A percentile compares a stretch with the other conserved stretches of the same genome.
Conservation (phyloP, 345 rosid species). For the Brassica rapa region DNA sequence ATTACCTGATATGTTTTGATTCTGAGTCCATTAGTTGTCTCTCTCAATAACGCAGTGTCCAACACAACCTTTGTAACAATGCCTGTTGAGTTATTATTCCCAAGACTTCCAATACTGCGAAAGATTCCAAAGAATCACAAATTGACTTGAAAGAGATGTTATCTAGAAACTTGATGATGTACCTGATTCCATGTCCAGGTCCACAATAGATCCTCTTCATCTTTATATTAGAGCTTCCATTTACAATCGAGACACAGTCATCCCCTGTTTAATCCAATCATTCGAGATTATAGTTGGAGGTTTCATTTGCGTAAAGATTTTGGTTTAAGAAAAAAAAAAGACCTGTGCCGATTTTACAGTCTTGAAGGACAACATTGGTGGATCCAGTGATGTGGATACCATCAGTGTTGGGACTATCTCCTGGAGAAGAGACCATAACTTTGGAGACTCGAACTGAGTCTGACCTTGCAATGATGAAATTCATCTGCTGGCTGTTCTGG, state of each 20-base stretch:
- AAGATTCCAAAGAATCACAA: background rate
- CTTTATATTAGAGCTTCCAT: conserved; percentile 75
- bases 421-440: conserved; percentile 85
- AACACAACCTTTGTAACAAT: conserved; percentile 84
- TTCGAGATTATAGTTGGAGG: background rate
- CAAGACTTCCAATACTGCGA: conserved; percentile 94
- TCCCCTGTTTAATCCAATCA: conserved; percentile 62
- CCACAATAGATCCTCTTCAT: conserved; percentile 93
- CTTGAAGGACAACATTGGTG: conserved; percentile 78
- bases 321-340: background rate
- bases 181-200: conserved; percentile 99
- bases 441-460: conserved; percentile 61
- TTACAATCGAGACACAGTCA: conserved; percentile 94
- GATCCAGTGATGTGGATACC: conserved; percentile 93
- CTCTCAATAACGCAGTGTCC: conserved; percentile 83
- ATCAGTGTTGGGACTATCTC: conserved; percentile 98
- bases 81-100: conserved; percentile 77
- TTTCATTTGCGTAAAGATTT: background rate
- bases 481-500: conserved; percentile 96
- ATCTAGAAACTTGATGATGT: conserved; percentile 4
- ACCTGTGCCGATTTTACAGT: conserved; percentile 98
- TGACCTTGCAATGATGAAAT: conserved; percentile 77
- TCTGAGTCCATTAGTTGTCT: conserved; percentile 89
- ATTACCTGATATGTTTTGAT: conserved; percentile 98
- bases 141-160: background rate